These are phyloP conservation scores for Carex parvula DNA, from an alignment of 176 grass and related monocot genomes.

Conservation along the genomic window DNA sequence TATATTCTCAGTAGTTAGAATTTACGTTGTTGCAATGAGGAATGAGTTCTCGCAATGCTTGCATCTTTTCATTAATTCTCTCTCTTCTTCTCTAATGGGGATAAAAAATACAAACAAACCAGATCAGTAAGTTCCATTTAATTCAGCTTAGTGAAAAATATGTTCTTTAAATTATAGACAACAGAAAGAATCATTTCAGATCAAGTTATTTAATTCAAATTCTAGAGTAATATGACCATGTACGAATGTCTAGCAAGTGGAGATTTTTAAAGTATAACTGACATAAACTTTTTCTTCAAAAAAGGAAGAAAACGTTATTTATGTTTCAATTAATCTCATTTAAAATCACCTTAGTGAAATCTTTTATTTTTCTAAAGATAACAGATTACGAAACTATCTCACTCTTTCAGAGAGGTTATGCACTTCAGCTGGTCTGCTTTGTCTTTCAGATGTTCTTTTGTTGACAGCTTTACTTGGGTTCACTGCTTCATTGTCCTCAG, in stretches of 20 bases:
- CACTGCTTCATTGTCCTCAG: conserved; percentile 36
- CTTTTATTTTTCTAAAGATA: neutral
- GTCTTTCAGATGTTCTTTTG: conserved; percentile 42
- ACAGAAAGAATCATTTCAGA: neutral
- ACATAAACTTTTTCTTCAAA: neutral
- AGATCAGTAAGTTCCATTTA: neutral
- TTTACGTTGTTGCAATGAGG: conserved; percentile 82
- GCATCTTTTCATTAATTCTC: conserved; percentile 91
- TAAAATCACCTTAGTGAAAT: neutral
- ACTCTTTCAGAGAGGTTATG: conserved; percentile 91
- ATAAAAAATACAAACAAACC: neutral
- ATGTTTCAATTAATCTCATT: neutral
- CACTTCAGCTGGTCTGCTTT: conserved; percentile 71
- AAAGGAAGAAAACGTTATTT: neutral
- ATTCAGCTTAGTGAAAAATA: neutral
- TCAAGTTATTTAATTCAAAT: neutral
- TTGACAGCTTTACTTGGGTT: conserved; percentile 32
- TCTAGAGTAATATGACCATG: too few relatives aligned
- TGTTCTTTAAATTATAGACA: neutral
- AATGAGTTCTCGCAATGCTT: conserved; percentile 74
- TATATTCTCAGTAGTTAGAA: neutral
- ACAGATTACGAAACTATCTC: conserved; percentile 16
- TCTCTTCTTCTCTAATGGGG: conserved; percentile 67
- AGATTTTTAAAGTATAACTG: neutral
- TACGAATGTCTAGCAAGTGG: too few relatives aligned